A percentile compares a stretch with the other conserved stretches of the same genome.
phyloP scores from a whole-genome alignment of 2,329 filamentous ascomycete species.

The Cladorrhinum sp. region DNA sequence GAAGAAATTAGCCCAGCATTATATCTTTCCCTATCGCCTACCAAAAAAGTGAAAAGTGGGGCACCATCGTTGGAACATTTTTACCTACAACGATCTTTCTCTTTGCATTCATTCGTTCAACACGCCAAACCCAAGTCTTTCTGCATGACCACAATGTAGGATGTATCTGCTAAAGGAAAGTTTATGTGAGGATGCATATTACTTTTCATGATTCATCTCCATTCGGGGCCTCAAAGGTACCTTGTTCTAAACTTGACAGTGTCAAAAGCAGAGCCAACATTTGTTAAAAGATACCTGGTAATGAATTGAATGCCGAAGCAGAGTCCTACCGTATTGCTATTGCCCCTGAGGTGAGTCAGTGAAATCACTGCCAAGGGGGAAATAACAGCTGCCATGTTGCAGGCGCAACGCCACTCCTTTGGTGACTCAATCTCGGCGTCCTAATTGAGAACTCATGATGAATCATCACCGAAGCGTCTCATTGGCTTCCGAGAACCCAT shows the following conservation, averaged over 20 bases:
- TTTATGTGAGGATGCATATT: not conserved
- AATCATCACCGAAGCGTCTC: slow-evolving; percentile 18
- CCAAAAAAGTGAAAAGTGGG: slow-evolving; percentile 4
- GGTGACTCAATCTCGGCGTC: slow-evolving; percentile 11
- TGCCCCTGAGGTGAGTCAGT: not conserved
- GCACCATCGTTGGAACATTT: not conserved
- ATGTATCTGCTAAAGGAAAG: not conserved
- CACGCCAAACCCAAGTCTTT: not conserved
- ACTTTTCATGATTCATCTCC: not conserved
- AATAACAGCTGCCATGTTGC: not conserved
- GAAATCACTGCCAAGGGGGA: not conserved
- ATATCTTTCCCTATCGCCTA: not conserved
- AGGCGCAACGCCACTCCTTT: not conserved
- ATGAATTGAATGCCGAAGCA: not conserved
- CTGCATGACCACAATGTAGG: not conserved
- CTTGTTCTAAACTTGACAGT: not conserved
- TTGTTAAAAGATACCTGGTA: not conserved
- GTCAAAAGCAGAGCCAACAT: not conserved
- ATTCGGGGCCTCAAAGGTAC: not conserved
- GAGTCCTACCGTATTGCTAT: not conserved
- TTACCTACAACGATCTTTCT: not conserved
- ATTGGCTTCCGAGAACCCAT: slow-evolving; percentile 6
- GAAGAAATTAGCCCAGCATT: slow-evolving; percentile 12
- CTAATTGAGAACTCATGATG: slow-evolving; percentile 19
- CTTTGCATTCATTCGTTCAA: not conserved